A percentile compares a stretch with the other conserved stretches of the same genome.
phyloP scores from a whole-genome alignment of 768 basidiomycete genomes.

The Pulveroboletus frians region DNA sequence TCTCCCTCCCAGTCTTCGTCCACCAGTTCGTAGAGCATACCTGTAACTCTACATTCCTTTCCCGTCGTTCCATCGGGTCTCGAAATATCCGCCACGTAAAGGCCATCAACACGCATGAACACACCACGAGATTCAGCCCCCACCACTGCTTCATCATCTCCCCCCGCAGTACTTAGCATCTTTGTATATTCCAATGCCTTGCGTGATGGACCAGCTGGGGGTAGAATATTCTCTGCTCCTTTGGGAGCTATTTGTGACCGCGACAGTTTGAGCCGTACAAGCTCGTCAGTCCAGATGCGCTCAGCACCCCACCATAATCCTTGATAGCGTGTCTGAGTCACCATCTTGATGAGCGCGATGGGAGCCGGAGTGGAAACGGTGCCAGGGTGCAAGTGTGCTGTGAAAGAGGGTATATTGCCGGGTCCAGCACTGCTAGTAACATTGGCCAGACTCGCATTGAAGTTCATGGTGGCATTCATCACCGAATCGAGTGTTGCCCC shows the following conservation, averaged over 20 bases:
- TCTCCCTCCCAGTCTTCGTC: conserved; percentile 61
- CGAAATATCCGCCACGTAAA: conserved; percentile 57
- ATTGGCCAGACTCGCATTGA: conserved; percentile 34
- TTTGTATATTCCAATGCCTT: conserved; percentile 28
- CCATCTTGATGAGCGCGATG: conserved; percentile 25
- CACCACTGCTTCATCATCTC: conserved; percentile 9
- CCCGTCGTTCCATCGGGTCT: conserved; percentile 37
- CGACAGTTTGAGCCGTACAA: conserved; percentile 71
- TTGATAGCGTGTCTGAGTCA: conserved; percentile 60
- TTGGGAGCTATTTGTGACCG: conserved; percentile 62
- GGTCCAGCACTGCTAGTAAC: conserved; percentile 1
- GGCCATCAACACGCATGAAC: conserved; percentile 64
- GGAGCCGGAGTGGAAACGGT: conserved; percentile 15
- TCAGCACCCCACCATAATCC: conserved; percentile 90
- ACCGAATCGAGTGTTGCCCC: conserved; percentile 37
- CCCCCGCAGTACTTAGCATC: conserved; percentile 5
- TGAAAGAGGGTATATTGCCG: background rate
- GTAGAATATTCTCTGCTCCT: conserved; percentile 53
- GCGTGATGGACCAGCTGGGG: conserved; percentile 54
- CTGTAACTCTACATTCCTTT: conserved; percentile 62
- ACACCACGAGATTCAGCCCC: conserved; percentile 45
- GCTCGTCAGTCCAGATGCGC: conserved; percentile 81
- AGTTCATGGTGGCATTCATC: conserved; percentile 42
- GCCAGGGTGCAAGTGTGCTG: background rate
- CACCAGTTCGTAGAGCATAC: conserved; percentile 73